Percentiles rank a stretch among this genome's conserved stretches.
Conservation (phyloP, 163 green algal species). For the Coccomyxa subellipsoidea region DNA sequence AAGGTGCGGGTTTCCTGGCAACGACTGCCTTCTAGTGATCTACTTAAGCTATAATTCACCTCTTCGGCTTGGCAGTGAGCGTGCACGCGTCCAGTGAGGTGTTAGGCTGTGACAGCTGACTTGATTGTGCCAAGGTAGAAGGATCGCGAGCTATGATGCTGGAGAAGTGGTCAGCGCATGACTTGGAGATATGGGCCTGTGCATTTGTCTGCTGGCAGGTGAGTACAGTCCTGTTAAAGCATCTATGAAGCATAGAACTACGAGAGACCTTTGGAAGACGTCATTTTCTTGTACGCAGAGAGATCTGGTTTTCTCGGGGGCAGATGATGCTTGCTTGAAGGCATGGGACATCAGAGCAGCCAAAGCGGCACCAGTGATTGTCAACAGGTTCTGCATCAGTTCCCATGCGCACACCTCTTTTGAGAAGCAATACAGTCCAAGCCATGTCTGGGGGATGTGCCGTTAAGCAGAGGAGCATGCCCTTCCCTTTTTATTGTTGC, state of each 20-base stretch:
- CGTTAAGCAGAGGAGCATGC: neutral
- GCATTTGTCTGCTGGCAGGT: neutral
- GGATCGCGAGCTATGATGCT: neutral
- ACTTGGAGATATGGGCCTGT: neutral
- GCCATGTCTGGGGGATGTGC: no score
- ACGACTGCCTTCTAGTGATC: neutral
- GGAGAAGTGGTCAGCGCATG: neutral
- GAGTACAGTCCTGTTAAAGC: neutral
- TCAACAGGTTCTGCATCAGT: neutral
- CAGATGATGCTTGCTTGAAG: neutral
- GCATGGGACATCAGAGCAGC: neutral
- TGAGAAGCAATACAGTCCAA: no score
- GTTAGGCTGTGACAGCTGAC: neutral
- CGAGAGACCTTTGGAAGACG: neutral
- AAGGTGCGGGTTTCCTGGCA: neutral
- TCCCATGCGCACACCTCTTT: no score
- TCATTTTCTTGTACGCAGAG: neutral
- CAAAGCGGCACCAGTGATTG: neutral
- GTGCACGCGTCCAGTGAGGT: neutral
- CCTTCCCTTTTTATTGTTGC: neutral
- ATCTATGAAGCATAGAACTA: neutral
- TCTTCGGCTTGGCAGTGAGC: neutral
- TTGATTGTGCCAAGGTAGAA: neutral
- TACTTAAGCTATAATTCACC: neutral
- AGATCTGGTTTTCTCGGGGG: neutral